Base-by-base conservation (phyloP, 257 asterid species). In the Catharanthus roseus region DNA sequence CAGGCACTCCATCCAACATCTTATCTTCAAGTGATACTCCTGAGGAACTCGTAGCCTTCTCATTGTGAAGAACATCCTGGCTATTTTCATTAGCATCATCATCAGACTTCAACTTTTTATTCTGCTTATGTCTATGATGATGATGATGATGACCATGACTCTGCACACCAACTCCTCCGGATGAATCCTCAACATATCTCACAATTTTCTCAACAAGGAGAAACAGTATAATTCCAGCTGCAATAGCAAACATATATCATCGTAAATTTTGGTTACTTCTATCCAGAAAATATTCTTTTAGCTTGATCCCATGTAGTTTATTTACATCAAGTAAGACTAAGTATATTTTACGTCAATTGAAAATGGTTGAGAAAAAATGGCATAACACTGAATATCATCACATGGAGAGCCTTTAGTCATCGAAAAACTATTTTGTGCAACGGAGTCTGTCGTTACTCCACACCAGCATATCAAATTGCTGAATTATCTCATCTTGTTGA, bases 161-260 rank as follows among this genome's bases (percentile, higher is more conserved):
- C 88, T 78, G 79, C 58, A 77, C 72, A 83, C 75, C 74, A 71
- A 60, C 81, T 69, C 90, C 96, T 62, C 90, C 89, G 75, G 96
- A 89, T 67, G 75, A 84, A 15, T 82, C 95, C 69, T 93, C 97
- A 50, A 93, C 95, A 47, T 85, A 93, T 83, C 99, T 93, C 85
- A 93, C 99, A 49, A 88, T 68, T 85, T 89, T 93, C 89, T 93
- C 99, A 45, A 93, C 96, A 72, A 91, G 84, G 73, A 93, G 96
- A 79, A 93, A 93, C 74, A 86, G 83, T 39, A 91, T 85, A 24
- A 93, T 88, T 73, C 99, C 99, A 81, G 90, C 99, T 93, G 97
- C 74, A 70, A 82, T 73, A 78, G 53, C 61, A 85, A 65, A 63
- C 26, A 79, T 65, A 79, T 65, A 73, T 70, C 53, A 77, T n/a